Base-by-base conservation (phyloP, 352 stramenopile genomes). In the Phytophthora constricta region DNA sequence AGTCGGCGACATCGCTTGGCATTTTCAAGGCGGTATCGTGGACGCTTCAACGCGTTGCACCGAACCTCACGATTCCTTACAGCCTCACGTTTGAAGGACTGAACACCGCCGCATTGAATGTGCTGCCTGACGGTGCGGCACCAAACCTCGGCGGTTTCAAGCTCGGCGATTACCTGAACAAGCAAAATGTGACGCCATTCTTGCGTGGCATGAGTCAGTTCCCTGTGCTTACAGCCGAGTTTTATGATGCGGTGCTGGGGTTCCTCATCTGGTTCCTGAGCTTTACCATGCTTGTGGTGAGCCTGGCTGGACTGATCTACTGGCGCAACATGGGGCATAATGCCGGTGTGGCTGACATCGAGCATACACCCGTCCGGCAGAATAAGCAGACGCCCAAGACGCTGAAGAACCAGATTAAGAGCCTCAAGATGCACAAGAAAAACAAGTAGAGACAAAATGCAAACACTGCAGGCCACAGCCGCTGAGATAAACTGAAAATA, bases 251-350 rank as follows among this genome's bases (percentile, higher is more conserved):
- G 17, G 68, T 85, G 11, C 67, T 92, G 28, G 84, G 84, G 39
- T 94, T 94, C 58, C 60, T 92, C 25, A 65, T 92, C 66, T 92
- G 84, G 86, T 92, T 91, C 58, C 52, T 80, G 11, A 92, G 68
- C 14, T 78, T 72, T 34, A 85, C 78, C 31, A 83, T 89, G 65
- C 69, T 84, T 45, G 84, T 63, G 65, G 90, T 93, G n/a, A 93
- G 58, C 19, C 68, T 76, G 49, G 86, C 70, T 0, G 89, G 75
- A 46, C 68, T 89, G 48, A 64, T 84, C 14, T 84, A 94, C 79
- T 92, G 82, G 84, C 82, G 86, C 77, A 88, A 89, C 53, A 72
- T 87, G 26, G 68, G 72, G 14, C 82, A 89, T 19, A 58, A 69
- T 33, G 66, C 13, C 28, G 25, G 23, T 17, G 42, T 61, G 33